Evolutionary conservation across 805 yeast species (phyloP).

Genomic region (Ogataea chonburiensis): DNA sequence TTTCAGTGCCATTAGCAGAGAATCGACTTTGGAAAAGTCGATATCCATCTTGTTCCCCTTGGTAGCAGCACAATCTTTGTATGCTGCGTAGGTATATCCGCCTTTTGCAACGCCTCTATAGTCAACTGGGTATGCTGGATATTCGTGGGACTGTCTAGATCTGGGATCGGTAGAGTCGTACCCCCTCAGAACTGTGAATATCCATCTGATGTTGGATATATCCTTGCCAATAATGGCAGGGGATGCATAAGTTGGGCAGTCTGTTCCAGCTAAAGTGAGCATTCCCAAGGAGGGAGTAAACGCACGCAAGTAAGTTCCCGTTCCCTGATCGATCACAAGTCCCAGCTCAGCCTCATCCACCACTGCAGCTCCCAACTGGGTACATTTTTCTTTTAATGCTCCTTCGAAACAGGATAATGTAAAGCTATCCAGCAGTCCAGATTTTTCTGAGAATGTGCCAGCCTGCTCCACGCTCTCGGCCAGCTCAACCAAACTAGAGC

Average conservation of each 20-base stretch:
- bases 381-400: neutral
- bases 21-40: neutral
- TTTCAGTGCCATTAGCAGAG: neutral
- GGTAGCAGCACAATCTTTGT: neutral
- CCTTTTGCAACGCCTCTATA: slow-evolving; percentile 14
- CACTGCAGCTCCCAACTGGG: neutral
- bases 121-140: slow-evolving; percentile 12
- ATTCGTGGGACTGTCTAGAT: slow-evolving; percentile 15
- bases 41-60: neutral
- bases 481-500: slow-evolving; percentile 10
- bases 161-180: slow-evolving; percentile 13
- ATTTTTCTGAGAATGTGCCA: neutral
- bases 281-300: slow-evolving; percentile 12
- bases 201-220: neutral
- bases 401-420: neutral
- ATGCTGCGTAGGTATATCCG: slow-evolving; percentile 9
- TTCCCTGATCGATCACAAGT: too few species aligned
- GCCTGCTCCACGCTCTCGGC: neutral
- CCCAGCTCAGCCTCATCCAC: neutral
- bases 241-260: too few species aligned
- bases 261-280: slow-evolving; percentile 11
- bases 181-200: slow-evolving; percentile 9
- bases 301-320: too few species aligned
- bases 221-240: neutral
- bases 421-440: slow-evolving; percentile 1